A percentile compares a stretch with the other conserved stretches of the same genome.
Conservation (phyloP, 2,329 filamentous ascomycete genomes). For the Aspergillus nomiae region DNA sequence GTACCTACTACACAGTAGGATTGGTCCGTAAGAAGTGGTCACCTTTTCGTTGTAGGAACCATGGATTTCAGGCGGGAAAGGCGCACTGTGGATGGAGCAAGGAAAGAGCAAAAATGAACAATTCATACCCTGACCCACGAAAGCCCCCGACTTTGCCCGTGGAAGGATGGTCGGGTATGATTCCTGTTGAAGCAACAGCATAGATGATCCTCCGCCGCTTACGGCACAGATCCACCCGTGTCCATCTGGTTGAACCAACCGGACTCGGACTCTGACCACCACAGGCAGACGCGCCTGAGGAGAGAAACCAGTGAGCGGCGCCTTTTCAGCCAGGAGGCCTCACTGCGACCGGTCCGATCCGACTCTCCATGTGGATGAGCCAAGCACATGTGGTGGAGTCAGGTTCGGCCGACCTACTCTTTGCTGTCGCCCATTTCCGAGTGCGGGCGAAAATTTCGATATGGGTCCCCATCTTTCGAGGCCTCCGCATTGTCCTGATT, state of each 20-base stretch:
- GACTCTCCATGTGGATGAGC: background rate
- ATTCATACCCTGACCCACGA: slow-evolving; percentile 1
- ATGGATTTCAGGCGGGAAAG: background rate
- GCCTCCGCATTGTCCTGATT: slow-evolving; percentile 1
- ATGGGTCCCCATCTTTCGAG: background rate
- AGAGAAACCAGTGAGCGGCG: background rate
- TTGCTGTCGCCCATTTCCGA: background rate
- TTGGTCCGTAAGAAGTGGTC: background rate
- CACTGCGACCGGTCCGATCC: background rate
- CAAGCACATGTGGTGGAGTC: background rate
- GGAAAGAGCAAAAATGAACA: background rate
- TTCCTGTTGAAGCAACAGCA: slow-evolving; percentile 1
- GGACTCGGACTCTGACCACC: background rate
- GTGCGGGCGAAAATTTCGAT: background rate
- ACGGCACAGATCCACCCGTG: background rate
- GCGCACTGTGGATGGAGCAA: background rate
- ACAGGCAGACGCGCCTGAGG: background rate
- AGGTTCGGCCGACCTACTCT: background rate
- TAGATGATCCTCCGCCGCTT: slow-evolving; percentile 5
- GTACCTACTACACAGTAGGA: background rate
- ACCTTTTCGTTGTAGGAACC: background rate
- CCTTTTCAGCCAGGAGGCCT: background rate
- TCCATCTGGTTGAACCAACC: background rate
- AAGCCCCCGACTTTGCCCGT: slow-evolving; percentile 4
- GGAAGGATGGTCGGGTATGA: slow-evolving; percentile 1